phyloP scores from a whole-genome alignment of 1,284 basidiomycete genomes.

The Rhizoctonia solani region DNA sequence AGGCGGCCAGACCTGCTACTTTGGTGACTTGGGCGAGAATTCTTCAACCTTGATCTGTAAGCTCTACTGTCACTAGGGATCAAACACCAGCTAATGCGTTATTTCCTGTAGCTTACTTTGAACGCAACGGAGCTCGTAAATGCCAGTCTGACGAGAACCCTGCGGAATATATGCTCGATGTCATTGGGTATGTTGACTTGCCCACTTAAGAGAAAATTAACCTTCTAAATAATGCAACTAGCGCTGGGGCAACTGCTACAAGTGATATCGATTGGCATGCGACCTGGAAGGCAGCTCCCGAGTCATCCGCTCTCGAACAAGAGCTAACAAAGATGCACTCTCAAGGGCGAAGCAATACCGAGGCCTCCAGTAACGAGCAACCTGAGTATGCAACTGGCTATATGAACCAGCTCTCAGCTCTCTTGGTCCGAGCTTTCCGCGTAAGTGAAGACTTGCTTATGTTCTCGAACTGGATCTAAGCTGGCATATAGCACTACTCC shows the following conservation, averaged over 20 bases:
- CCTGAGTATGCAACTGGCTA: constrained; percentile 60
- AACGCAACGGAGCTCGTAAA: constrained; percentile 62
- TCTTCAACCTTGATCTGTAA: constrained; percentile 56
- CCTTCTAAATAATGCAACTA: constrained; percentile 44
- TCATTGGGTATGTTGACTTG: constrained; percentile 41
- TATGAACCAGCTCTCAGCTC: constrained; percentile 55
- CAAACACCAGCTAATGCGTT: too few relatives aligned
- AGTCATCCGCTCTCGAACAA: constrained; percentile 29
- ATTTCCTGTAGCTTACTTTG: constrained; percentile 58
- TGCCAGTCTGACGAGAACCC: constrained; percentile 53
- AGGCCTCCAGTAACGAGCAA: constrained; percentile 41
- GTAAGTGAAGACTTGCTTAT: constrained; percentile 1
- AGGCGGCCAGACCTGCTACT: constrained; percentile 78
- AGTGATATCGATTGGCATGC: constrained; percentile 32
- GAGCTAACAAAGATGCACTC: constrained; percentile 20
- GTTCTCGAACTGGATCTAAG: not conserved
- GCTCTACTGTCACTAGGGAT: too few relatives aligned
- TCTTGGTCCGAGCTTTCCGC: constrained; percentile 58
- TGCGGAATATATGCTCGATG: constrained; percentile 45
- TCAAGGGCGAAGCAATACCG: not conserved
- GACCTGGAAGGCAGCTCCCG: constrained; percentile 22
- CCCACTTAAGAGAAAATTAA: constrained; percentile 56
- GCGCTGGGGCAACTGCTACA: constrained; percentile 29
- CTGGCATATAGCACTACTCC: constrained; percentile 52
- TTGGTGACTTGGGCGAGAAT: constrained; percentile 70